Conservation (phyloP, 139 green algal species). For the Nannochloris sp. region DNA sequence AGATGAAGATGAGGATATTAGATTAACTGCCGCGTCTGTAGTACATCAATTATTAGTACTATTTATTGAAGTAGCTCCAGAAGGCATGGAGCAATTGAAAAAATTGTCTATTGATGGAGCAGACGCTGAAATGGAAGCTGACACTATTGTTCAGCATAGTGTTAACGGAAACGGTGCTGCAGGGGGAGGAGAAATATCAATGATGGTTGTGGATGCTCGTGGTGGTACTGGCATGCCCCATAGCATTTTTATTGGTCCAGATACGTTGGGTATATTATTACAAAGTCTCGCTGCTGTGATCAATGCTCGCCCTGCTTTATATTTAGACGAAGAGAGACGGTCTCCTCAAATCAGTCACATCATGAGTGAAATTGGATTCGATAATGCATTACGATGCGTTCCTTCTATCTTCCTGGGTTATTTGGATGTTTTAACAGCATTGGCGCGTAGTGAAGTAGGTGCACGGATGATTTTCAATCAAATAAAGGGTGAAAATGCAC, state of each 20-base stretch:
- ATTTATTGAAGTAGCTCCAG: conserved; percentile 37
- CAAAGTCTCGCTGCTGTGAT: conserved; percentile 18
- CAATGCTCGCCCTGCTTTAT: conserved; percentile 42
- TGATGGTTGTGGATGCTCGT: too few species aligned
- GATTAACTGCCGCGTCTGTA: conserved; percentile 23
- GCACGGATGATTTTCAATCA: conserved; percentile 30
- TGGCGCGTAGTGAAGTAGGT: conserved; percentile 45
- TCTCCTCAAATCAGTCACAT: conserved; percentile 21
- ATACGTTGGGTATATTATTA: too few species aligned
- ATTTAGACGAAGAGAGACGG: conserved; percentile 18
- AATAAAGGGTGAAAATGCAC: conserved; percentile 29
- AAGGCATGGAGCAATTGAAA: conserved; percentile 8
- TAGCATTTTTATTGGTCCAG: too few species aligned
- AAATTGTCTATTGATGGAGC: too few species aligned
- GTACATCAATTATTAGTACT: conserved; percentile 48
- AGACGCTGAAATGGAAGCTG: too few species aligned
- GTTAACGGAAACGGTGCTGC: too few species aligned
- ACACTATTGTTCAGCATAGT: too few species aligned
- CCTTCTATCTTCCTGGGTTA: conserved; percentile 44
- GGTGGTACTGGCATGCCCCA: too few species aligned
- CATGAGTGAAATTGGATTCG: conserved; percentile 31
- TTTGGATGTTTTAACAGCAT: conserved; percentile 50
- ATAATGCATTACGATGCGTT: conserved; percentile 11
- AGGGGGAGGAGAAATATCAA: too few species aligned
- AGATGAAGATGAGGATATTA: conserved; percentile 18